Conservation (phyloP, 331 rosid species). For the Cucumis variabilis region DNA sequence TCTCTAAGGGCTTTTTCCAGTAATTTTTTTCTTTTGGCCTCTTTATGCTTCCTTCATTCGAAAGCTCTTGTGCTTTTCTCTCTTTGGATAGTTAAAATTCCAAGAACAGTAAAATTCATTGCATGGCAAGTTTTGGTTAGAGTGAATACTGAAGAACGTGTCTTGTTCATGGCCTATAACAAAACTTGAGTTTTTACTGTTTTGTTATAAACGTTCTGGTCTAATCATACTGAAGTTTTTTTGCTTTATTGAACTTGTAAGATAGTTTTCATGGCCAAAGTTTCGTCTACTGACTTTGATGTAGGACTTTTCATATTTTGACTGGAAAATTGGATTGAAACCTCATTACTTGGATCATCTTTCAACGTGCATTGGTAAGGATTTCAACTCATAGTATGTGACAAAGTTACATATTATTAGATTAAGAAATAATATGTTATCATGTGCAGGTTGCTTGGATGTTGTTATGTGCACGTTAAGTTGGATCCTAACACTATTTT, state of each 20-base stretch:
- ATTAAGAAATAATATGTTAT: neutral
- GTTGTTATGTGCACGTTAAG: neutral
- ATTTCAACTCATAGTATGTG: constrained; percentile 31
- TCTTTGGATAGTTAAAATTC: too few species aligned
- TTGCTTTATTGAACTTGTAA: neutral
- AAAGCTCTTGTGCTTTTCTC: too few species aligned
- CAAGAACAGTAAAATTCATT: too few species aligned
- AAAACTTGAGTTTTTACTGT: too few species aligned
- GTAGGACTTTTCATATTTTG: constrained; percentile 73
- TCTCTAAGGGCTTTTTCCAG: too few species aligned
- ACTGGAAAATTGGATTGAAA: constrained; percentile 98
- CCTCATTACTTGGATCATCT: constrained; percentile 80
- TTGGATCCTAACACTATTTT: neutral
- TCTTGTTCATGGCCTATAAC: too few species aligned
- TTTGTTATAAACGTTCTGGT: neutral
- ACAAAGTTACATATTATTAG: neutral
- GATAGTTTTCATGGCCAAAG: constrained; percentile 13
- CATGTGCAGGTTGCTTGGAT: constrained; percentile 7
- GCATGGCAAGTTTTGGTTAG: too few species aligned
- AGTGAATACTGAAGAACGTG: too few species aligned
- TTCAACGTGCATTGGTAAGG: constrained; percentile 90
- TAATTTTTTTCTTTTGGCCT: too few species aligned
- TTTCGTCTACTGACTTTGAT: constrained; percentile 35
- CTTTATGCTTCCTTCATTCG: too few species aligned
- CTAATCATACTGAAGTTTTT: neutral